A percentile compares a stretch with the other conserved stretches of the same genome.
Evolutionary conservation across 2,329 filamentous ascomycete genomes (phyloP).

Genomic region (Colletotrichum tanaceti): DNA sequence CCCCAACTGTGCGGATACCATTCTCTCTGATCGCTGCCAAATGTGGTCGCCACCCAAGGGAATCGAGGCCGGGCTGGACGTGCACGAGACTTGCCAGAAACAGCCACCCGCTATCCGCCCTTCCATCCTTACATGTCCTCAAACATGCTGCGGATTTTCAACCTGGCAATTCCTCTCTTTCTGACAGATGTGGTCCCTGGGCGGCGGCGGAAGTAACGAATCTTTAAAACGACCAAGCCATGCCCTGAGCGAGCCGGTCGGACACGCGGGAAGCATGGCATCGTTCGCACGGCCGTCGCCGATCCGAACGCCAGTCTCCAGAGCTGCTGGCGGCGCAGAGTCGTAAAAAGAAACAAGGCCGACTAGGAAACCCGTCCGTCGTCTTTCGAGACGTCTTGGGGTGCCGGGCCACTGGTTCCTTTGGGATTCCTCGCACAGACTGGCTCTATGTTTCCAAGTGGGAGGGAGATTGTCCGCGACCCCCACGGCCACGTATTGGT

Average conservation of each 20-base stretch:
- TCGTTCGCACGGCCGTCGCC: conserved; percentile 23
- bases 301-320: background rate
- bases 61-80: conserved; percentile 9
- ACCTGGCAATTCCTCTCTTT: conserved; percentile 2
- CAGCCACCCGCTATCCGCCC: conserved; percentile 14
- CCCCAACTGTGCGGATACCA: no score
- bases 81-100: conserved; percentile 24
- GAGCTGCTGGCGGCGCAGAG: conserved; percentile 10
- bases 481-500: conserved; percentile 35
- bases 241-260: background rate
- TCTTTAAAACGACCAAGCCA: background rate
- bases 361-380: background rate
- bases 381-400: background rate
- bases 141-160: background rate
- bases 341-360: background rate
- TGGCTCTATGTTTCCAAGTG: conserved; percentile 5
- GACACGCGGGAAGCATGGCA: conserved; percentile 1
- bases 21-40: background rate
- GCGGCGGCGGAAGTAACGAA: background rate
- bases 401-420: conserved; percentile 15
- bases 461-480: conserved; percentile 14
- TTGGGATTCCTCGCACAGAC: conserved; percentile 23
- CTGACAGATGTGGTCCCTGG: background rate
- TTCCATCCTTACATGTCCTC: background rate
- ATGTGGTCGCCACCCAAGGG: background rate